Evolutionary conservation across 1,284 basidiomycete genomes (phyloP), one percentile per base, ranked within the genome.

Genomic region (Pisolithus thermaeus): DNA sequence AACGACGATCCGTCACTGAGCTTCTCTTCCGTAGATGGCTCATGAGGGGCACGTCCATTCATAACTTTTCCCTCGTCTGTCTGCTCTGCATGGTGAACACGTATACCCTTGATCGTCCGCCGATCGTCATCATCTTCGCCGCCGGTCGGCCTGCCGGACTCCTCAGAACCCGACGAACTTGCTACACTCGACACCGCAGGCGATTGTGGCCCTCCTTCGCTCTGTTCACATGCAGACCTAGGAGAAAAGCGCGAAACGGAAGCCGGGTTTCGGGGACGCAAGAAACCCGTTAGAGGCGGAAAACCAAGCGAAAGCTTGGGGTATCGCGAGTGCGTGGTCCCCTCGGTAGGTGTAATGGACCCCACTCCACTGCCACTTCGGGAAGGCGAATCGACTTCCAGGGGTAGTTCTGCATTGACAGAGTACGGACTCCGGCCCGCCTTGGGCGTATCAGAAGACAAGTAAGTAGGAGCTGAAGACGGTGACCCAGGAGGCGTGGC

Each of bases 231-330:
- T 39, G 49, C 56, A 32, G 46, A 46, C 52, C 56, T 66, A 47
- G 30, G 50, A 41, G 55, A 50, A 28, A 49, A 30, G 14, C 55
- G 60, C 11, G 47, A 47, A 49, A 51, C 61, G 28, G 70, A 66
- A 38, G 80, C 78, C 22, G 81, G 75, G 60, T 83, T 75, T 42
- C 82, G 78, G 36, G 75, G 70, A 35, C 83, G 77, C 46, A 86
- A 73, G 61, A 88, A 83, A 23, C 79, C 83, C 25, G 83, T 73
- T 36, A 87, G 73, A 16, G 82, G 81, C 51, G 79, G 75, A 59
- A 87, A 73, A 56, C 76, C 80, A 59, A 85, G 69, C 58, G 76
- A 75, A 20, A 74, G 64, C 47, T 69, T 68, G 52, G 74, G 68
- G 60, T 73, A 74, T 49, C 70, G 66, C 47, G 68, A 62, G 20